phyloP scores from a whole-genome alignment of 805 yeast species.

The Pichia rugopelliculosa region DNA sequence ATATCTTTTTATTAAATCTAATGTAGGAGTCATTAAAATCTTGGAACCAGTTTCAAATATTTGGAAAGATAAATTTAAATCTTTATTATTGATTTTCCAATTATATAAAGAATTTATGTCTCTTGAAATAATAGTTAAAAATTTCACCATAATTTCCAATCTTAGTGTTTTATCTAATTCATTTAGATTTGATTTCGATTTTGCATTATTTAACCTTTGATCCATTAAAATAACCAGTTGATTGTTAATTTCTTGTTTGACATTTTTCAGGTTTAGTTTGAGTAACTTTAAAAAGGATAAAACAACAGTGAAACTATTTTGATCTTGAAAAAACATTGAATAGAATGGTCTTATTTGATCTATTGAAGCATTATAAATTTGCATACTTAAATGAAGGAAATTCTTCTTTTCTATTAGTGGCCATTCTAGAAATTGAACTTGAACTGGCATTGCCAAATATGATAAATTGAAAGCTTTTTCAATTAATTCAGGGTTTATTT shows the following conservation, averaged over 20 bases:
- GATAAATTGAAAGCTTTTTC: conserved; percentile 22
- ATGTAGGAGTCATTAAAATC: conserved; percentile 15
- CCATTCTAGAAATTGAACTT: conserved; percentile 21
- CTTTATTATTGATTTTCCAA: conserved; percentile 21
- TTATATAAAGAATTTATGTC: conserved; percentile 21
- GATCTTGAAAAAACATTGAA: conserved; percentile 17
- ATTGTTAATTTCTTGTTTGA: conserved; percentile 9
- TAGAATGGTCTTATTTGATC: conserved; percentile 8
- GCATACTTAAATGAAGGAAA: conserved; percentile 11
- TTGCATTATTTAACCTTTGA: conserved; percentile 10
- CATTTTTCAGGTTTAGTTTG: conserved; percentile 12
- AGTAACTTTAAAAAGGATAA: conserved; percentile 17
- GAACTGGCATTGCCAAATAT: conserved; percentile 19
- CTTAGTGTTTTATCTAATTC: conserved; percentile 6
- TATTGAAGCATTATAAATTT: conserved; percentile 13
- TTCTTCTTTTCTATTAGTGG: conserved; percentile 16
- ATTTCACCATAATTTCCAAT: conserved; percentile 14
- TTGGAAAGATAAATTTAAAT: conserved; percentile 15
- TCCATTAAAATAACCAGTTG: conserved; percentile 9
- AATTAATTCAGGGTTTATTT: conserved; percentile 16
- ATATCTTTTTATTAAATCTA: conserved; percentile 16
- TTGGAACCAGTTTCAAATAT: conserved; percentile 16
- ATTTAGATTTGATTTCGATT: conserved; percentile 10
- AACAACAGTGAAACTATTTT: conserved; percentile 15
- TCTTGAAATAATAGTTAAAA: conserved; percentile 15